Percentiles rank a stretch among this genome's conserved stretches.
phyloP scores from a whole-genome alignment of 495 filamentous ascomycete species.

The Penicillium dipodomyicola region DNA sequence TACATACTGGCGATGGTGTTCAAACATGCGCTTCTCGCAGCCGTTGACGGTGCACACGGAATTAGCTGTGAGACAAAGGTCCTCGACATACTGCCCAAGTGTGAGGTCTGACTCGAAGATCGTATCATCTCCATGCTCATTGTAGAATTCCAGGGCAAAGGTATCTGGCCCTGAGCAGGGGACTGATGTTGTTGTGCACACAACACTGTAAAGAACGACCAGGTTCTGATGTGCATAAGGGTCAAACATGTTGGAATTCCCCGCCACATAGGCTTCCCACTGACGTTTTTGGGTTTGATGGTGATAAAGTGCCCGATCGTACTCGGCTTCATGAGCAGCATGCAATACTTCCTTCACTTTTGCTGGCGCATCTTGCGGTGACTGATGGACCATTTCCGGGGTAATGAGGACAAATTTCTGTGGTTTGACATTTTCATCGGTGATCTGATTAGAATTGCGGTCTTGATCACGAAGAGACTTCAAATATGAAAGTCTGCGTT shows the following conservation, averaged over 20 bases:
- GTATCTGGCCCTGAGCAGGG: slow-evolving; percentile 89
- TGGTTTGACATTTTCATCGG: slow-evolving; percentile 57
- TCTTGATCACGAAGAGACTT: slow-evolving; percentile 80
- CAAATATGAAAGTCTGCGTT: slow-evolving; percentile 74
- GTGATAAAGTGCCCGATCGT: slow-evolving; percentile 89
- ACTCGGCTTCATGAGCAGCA: slow-evolving; percentile 93
- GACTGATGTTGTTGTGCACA: slow-evolving; percentile 85
- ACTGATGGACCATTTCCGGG: slow-evolving; percentile 88
- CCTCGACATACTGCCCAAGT: slow-evolving; percentile 92
- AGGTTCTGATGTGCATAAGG: slow-evolving; percentile 94
- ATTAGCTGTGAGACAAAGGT: slow-evolving; percentile 73
- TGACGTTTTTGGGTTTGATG: slow-evolving; percentile 92
- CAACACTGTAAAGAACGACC: slow-evolving; percentile 88
- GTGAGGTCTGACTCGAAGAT: slow-evolving; percentile 83
- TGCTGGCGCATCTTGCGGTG: slow-evolving; percentile 69
- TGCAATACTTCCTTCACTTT: slow-evolving; percentile 91
- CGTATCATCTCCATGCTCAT: slow-evolving; percentile 68
- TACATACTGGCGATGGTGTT: slow-evolving; percentile 96
- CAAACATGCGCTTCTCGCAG: slow-evolving; percentile 84
- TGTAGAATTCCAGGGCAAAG: slow-evolving; percentile 85
- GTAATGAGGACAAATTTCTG: slow-evolving; percentile 85
- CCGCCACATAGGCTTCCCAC: slow-evolving; percentile 89
- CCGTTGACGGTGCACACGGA: slow-evolving; percentile 75
- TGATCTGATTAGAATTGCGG: slow-evolving; percentile 47
- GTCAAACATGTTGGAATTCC: slow-evolving; percentile 82